phyloP scores from a whole-genome alignment of 2,329 filamentous ascomycete genomes.

The Aspergillus oerlinghausenensis region DNA sequence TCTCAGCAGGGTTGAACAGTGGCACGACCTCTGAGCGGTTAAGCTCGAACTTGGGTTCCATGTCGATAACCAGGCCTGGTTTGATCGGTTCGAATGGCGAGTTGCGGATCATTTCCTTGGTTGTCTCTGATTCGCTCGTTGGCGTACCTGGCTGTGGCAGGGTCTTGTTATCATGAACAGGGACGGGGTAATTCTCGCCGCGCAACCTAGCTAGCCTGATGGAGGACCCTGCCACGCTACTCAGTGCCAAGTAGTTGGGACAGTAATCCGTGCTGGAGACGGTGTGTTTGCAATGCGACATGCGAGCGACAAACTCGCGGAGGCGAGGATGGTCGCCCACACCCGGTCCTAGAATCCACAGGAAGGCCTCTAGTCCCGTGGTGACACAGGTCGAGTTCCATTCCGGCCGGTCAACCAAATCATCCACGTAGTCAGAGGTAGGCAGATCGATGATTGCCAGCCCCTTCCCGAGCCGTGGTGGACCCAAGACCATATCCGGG shows the following conservation, averaged over 20 bases:
- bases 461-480: conserved; percentile 63
- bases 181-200: conserved; percentile 66
- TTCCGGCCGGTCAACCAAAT: conserved; percentile 66
- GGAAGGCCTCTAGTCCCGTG: conserved; percentile 60
- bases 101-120: conserved; percentile 8
- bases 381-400: conserved; percentile 64
- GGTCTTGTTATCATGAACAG: conserved; percentile 57
- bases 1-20: conserved; percentile 21
- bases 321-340: conserved; percentile 61
- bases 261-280: conserved; percentile 70
- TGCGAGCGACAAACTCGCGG: conserved; percentile 63
- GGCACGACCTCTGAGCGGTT: conserved; percentile 28
- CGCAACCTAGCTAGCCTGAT: conserved; percentile 70
- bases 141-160: conserved; percentile 35
- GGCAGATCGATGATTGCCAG: conserved; percentile 79
- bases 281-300: conserved; percentile 63
- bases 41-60: conserved; percentile 44
- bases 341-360: conserved; percentile 76
- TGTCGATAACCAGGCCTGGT: conserved; percentile 39
- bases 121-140: conserved; percentile 11
- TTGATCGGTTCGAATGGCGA: conserved; percentile 32
- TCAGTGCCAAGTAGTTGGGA: conserved; percentile 69
- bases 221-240: conserved; percentile 61
- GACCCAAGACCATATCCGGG: conserved; percentile 79
- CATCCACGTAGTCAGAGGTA: conserved; percentile 62